Evolutionary conservation across 176 grass and related monocot genomes (phyloP).

Genomic region (Thalia dealbata): DNA sequence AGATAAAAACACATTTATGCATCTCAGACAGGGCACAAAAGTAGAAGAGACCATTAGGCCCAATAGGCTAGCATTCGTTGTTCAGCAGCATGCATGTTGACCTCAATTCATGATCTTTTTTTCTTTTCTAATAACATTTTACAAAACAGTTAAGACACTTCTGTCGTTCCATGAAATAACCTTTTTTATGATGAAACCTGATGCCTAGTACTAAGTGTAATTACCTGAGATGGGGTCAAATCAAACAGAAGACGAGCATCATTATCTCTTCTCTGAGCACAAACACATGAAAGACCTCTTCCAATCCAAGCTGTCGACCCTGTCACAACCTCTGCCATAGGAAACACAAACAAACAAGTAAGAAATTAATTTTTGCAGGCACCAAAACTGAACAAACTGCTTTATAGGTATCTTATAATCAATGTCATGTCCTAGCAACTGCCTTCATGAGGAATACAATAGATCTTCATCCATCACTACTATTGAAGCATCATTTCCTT

Average conservation of each 20-base stretch:
- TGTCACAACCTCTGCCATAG: constrained; percentile 65
- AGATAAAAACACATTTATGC: neutral
- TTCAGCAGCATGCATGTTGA: neutral
- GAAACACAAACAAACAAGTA: neutral
- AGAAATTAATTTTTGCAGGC: neutral
- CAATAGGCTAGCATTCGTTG: neutral
- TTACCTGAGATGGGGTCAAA: constrained; percentile 69
- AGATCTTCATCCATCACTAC: no score
- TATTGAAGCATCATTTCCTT: no score
- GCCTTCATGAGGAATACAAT: no score
- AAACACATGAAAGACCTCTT: constrained; percentile 92
- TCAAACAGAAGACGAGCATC: constrained; percentile 81
- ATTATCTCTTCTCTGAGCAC: constrained; percentile 77
- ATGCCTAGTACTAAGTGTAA: neutral
- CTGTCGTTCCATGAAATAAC: neutral
- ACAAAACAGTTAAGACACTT: neutral
- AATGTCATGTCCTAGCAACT: no score
- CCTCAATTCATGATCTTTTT: neutral
- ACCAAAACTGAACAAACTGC: neutral
- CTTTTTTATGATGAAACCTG: neutral
- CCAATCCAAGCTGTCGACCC: constrained; percentile 97
- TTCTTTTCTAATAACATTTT: neutral
- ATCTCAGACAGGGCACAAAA: neutral
- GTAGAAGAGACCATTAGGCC: neutral
- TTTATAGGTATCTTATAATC: neutral